Base-by-base conservation (phyloP, 371 early-diverging fungal species). In the Mucor piriformis region DNA sequence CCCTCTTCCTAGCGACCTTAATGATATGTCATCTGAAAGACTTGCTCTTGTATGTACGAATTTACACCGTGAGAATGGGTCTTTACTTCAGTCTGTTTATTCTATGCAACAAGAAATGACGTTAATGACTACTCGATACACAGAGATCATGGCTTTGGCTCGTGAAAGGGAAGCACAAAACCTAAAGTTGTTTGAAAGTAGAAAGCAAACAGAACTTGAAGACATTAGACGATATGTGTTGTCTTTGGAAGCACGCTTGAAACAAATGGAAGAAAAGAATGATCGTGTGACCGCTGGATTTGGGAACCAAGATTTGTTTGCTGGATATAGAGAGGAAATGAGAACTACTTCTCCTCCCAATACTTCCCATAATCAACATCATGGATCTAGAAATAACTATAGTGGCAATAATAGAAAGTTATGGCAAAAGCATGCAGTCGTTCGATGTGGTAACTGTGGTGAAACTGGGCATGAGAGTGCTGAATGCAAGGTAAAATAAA, bases 181-280 rank as follows among this genome's bases (percentile, higher is more conserved):
- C 5, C 57, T 77, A 23, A 70, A 76, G 40, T 62, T 81, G 29
- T 69, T 76, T 58, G 82, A 83, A 62, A 57, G 70, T 8, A 72
- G 77, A 25, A 83, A 79, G 53, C 70, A 81, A 24, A 73, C 72
- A 3, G 84, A 84, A 55, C 76, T 83, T 72, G 84, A 84, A 33
- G 82, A 84, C 48, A 63, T 70, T 0, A 65, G 73, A 43, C 59
- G 78, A 11, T 82, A 83, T 55, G 61, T 64, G 0, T 37, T 63
- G 24, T 50, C 54, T 23, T 33, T 69, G n/a, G 69, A 69, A 46
- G 50, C 61, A 12, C 53, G 51, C 24, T 11, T 69, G n/a, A 57
- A 61, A 32, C 57, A 58, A 46, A 16, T 64, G 15, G 64, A 64
- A 50, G 59, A 58, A 24, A 52, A 62, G 24, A 65, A 65, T 63